phyloP scores from a whole-genome alignment of 257 asterid genomes.

The Solanum bulbocastanum region DNA sequence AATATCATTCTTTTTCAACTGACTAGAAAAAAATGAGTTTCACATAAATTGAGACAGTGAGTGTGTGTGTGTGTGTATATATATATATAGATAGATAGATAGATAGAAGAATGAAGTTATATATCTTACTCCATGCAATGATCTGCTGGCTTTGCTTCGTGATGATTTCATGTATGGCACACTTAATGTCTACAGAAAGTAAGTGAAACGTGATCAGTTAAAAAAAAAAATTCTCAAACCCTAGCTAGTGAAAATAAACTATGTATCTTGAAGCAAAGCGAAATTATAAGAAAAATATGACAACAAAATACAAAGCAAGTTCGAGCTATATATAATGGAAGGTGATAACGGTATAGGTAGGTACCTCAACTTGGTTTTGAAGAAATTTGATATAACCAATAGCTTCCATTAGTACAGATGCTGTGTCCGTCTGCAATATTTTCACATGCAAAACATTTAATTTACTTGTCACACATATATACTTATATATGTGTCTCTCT shows the following conservation, averaged over 20 bases:
- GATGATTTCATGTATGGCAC: conserved; percentile 82
- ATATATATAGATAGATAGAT: not conserved
- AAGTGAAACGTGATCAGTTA: not conserved
- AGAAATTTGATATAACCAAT: conserved; percentile 91
- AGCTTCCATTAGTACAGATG: conserved; percentile 96
- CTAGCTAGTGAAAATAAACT: not conserved
- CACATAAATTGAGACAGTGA: not conserved
- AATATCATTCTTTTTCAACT: not conserved
- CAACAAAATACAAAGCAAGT: not conserved
- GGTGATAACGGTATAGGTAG: not conserved
- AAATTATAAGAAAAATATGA: not conserved
- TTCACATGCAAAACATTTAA: conserved; percentile 13
- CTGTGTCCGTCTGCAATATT: conserved; percentile 87
- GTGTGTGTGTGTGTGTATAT: not conserved
- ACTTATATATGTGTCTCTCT: not conserved
- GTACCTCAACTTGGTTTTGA: conserved; percentile 83
- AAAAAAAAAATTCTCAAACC: not conserved
- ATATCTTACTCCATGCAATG: conserved; percentile 43
- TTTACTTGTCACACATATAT: not conserved
- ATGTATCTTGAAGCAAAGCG: not conserved
- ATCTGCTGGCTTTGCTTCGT: conserved; percentile 37
- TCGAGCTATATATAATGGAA: conserved; percentile 3
- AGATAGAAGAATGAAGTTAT: not conserved
- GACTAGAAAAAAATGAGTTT: not conserved
- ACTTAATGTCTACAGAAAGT: conserved; percentile 54